Evolutionary conservation across 169 alveolate genomes (phyloP).

Genomic region (Hepatocystis sp.): DNA sequence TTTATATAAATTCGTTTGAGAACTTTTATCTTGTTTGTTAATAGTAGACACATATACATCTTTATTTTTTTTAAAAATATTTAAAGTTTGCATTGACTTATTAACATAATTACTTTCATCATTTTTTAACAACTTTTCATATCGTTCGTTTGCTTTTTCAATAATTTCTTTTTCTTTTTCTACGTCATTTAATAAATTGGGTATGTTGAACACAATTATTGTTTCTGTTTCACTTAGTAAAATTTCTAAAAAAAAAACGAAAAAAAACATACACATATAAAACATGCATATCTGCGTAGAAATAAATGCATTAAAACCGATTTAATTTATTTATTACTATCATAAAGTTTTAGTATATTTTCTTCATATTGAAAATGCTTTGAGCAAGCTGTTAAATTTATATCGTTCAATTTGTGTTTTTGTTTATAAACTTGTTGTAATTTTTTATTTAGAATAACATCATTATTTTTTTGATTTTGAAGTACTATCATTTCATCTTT

Average conservation of each 20-base stretch:
- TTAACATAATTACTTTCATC: slow-evolving; percentile 62
- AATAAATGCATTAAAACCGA: not conserved
- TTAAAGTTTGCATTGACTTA: slow-evolving; percentile 71
- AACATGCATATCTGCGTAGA: not conserved
- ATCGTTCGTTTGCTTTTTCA: slow-evolving; percentile 26
- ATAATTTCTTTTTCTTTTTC: slow-evolving; percentile 31
- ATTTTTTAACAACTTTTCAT: slow-evolving; percentile 53
- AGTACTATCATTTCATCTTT: slow-evolving; percentile 23
- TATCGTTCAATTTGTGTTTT: not conserved
- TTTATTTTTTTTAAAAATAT: slow-evolving; percentile 59
- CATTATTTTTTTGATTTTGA: slow-evolving; percentile 12
- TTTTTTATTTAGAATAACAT: slow-evolving; percentile 14
- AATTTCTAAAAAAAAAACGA: slow-evolving; percentile 25
- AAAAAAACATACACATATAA: slow-evolving; percentile 5
- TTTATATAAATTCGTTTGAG: slow-evolving; percentile 72
- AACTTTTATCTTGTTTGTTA: slow-evolving; percentile 46
- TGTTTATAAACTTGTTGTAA: not conserved
- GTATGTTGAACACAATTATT: slow-evolving; percentile 37
- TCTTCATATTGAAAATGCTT: slow-evolving; percentile 41
- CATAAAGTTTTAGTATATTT: slow-evolving; percentile 21
- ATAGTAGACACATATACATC: slow-evolving; percentile 64
- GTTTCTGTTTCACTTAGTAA: slow-evolving; percentile 55
- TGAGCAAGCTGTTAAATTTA: not conserved
- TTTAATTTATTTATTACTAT: too few species aligned
- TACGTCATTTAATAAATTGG: slow-evolving; percentile 44